Base-by-base conservation (phyloP, 2,329 filamentous ascomycete genomes). In the Trichoderma citrinoviride region DNA sequence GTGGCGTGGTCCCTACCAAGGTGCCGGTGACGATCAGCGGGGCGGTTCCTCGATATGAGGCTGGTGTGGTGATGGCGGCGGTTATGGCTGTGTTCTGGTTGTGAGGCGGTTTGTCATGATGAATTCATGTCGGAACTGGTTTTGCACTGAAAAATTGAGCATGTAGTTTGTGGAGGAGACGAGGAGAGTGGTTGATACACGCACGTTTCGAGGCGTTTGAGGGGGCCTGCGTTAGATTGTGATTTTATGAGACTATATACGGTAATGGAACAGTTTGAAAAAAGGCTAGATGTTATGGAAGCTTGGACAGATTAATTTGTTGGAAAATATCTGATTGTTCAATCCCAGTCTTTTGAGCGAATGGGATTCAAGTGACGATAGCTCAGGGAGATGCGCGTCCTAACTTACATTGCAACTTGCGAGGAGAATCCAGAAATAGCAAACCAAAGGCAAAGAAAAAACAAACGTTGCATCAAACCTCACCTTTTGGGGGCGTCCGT, bases 401-500 rank as follows among this genome's bases (percentile, higher is more conserved):
- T 17, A 15, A 21, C 7, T 15, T 33, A 58, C 29, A 19, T 46
- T 19, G 17, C n/a, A 15, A 21, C 7, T 15, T 33, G 47, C 29
- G 14, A 21, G 17, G 33, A 37, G 12, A 37, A 37, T 14, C 33
- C 33, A 33, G 10, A 12, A 3, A 33, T 12, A 10, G 33, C 33
- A 12, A 37, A 3, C 14, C 10, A n/a, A 53, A 54, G 46, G 40
- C 29, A 44, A 44, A 47, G n/a, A 33, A 3, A 17, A 14, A 19
- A 7, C 10, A n/a, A 15, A 41, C 27, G n/a, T n/a, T n/a, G 1
- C 12, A 19, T 21, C 10, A 12, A 40, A 19, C n/a, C 2, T 46
- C 43, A 58, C 29, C 61, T 66, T 52, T 67, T 73, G 10, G 88
- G 89, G 23, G 89, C 83, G 78, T 93, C 89, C 5, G 89, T 92